Conservation (phyloP, 1,284 basidiomycete genomes). For the Apiotrichum porosum region DNA sequence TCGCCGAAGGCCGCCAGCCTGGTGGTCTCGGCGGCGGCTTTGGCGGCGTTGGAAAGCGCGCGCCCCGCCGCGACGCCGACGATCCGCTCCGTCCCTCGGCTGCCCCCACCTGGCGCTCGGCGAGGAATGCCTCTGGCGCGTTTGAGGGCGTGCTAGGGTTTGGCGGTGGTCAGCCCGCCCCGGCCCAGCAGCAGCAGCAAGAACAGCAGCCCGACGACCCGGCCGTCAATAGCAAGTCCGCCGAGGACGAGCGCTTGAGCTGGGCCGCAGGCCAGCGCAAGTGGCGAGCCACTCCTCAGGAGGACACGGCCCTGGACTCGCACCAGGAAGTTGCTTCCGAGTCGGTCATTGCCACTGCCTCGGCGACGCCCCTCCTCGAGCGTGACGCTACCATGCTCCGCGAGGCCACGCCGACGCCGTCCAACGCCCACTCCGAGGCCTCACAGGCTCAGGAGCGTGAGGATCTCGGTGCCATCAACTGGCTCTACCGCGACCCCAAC, state of each 20-base stretch:
- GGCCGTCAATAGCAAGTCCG: conserved; percentile 23
- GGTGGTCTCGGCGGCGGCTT: conserved; percentile 42
- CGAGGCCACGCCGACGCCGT: conserved; percentile 14
- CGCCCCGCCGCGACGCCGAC: conserved; percentile 11
- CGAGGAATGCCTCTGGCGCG: conserved; percentile 35
- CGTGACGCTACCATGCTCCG: conserved; percentile 32
- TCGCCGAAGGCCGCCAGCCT: conserved; percentile 26
- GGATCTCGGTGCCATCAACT: conserved; percentile 69
- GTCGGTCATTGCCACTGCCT: conserved; percentile 35
- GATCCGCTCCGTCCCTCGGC: conserved; percentile 11
- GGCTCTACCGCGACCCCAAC: conserved; percentile 87
- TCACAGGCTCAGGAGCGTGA: conserved; percentile 23
- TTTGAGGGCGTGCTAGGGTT: conserved; percentile 49
- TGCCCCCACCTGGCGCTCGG: conserved; percentile 40
- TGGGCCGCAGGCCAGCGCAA: conserved; percentile 44
- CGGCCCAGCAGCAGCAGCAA: no score
- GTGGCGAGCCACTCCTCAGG: conserved; percentile 23
- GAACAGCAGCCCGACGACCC: background rate
- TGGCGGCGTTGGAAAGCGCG: conserved; percentile 36
- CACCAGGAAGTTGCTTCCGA: conserved; percentile 17
- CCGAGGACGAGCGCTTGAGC: conserved; percentile 24
- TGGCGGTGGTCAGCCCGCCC: conserved; percentile 22
- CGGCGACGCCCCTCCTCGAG: conserved; percentile 37
- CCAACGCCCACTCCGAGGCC: conserved; percentile 1
- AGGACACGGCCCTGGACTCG: conserved; percentile 5